Conservation (phyloP, 768 basidiomycete genomes). For the Lactarius psammicola region DNA sequence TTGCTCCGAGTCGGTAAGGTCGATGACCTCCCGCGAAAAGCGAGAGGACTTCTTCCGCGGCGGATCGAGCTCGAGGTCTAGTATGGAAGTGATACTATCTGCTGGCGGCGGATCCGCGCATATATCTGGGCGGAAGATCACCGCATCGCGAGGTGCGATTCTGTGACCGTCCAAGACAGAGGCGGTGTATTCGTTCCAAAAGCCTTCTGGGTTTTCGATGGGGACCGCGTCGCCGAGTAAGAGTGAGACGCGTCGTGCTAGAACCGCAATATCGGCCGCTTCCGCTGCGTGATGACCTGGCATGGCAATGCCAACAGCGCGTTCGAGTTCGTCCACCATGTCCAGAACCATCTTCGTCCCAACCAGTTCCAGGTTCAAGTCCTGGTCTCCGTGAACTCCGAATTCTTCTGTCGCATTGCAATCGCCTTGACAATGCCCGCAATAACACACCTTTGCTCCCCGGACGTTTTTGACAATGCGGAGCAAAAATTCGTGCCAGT, state of each 20-base stretch:
- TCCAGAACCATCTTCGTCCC: constrained; percentile 22
- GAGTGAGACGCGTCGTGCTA: constrained; percentile 28
- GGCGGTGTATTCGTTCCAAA: constrained; percentile 16
- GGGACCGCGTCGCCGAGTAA: constrained; percentile 17
- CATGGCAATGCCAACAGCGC: constrained; percentile 20
- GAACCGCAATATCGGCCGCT: constrained; percentile 17
- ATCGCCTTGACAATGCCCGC: constrained; percentile 20
- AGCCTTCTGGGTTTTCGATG: constrained; percentile 3
- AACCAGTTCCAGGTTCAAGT: constrained; percentile 20
- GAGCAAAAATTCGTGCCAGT: constrained; percentile 21
- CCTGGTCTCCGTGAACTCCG: constrained; percentile 16
- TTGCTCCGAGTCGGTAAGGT: constrained; percentile 46
- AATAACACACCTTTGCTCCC: constrained; percentile 18
- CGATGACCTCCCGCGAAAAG: constrained; percentile 31
- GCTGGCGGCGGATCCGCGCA: constrained; percentile 8
- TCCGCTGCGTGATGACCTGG: not conserved
- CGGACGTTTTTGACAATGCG: constrained; percentile 5
- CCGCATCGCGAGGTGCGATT: constrained; percentile 17
- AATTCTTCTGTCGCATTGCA: constrained; percentile 13
- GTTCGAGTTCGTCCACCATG: constrained; percentile 21
- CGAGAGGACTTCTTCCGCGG: constrained; percentile 20
- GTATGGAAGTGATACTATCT: constrained; percentile 29
- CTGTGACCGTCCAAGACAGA: constrained; percentile 21
- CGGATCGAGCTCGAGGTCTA: constrained; percentile 29
- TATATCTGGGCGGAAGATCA: constrained; percentile 23